A percentile compares a stretch with the other conserved stretches of the same genome.
phyloP scores from a whole-genome alignment of 345 rosid species.

The Eucalyptus victrix region DNA sequence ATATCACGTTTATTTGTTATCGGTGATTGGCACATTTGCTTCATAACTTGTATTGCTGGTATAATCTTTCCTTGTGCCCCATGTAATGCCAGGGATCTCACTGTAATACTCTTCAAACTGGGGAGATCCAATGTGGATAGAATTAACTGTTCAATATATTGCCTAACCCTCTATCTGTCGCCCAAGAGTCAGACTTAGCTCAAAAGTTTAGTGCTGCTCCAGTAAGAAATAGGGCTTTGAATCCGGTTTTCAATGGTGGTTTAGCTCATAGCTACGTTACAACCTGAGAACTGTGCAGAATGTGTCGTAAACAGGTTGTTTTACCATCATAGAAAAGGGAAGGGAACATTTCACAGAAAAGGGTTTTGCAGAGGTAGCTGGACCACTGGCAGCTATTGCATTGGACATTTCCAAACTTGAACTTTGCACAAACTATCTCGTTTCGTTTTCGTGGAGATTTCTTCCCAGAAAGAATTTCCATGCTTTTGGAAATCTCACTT shows the following conservation, averaged over 20 bases:
- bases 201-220: not conserved
- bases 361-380: not conserved
- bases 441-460: not conserved
- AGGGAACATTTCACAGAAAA: not conserved
- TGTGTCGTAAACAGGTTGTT: not conserved
- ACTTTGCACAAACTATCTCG: not conserved
- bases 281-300: not conserved
- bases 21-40: not conserved
- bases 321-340: not conserved
- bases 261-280: not conserved
- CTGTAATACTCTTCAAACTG: not conserved
- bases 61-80: not conserved
- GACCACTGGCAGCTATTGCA: not conserved
- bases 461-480: not conserved
- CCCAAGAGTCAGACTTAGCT: not conserved
- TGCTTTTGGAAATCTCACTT: not conserved
- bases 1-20: not conserved
- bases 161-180: not conserved
- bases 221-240: not conserved
- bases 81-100: not conserved
- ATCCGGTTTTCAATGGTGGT: not conserved
- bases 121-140: not conserved
- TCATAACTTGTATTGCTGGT: not conserved
- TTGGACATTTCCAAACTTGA: not conserved
- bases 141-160: not conserved